Evolutionary conservation across 495 filamentous ascomycete genomes (phyloP).

Genomic region (Neurospora tetrasperma): DNA sequence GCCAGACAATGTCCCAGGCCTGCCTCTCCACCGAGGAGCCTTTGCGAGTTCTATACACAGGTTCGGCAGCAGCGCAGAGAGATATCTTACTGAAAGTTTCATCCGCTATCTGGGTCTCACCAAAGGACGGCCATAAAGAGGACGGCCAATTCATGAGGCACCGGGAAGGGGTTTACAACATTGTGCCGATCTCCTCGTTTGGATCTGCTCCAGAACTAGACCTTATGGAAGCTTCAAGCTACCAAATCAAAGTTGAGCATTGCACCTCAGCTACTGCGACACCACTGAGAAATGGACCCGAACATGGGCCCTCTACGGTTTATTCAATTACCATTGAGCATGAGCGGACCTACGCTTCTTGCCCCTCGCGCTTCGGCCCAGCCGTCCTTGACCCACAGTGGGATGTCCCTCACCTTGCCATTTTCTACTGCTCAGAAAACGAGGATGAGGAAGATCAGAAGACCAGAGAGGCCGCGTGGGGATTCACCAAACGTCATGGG

Average conservation of each 20-base stretch:
- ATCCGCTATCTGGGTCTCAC: slow-evolving; percentile 45
- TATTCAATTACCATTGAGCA: slow-evolving; percentile 51
- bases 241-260: slow-evolving; percentile 65
- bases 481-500: slow-evolving; percentile 54
- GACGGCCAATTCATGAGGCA: slow-evolving; percentile 14
- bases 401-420: slow-evolving; percentile 60
- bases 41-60: slow-evolving; percentile 60
- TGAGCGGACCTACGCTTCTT: slow-evolving; percentile 30
- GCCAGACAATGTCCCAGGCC: slow-evolving; percentile 61
- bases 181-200: slow-evolving; percentile 64
- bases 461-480: slow-evolving; percentile 45
- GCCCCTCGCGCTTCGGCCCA: slow-evolving; percentile 14
- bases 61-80: slow-evolving; percentile 49
- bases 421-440: slow-evolving; percentile 52
- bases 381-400: slow-evolving; percentile 39
- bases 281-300: not conserved
- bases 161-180: slow-evolving; percentile 45
- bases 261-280: slow-evolving; percentile 42
- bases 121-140: slow-evolving; percentile 12
- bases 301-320: slow-evolving; percentile 1
- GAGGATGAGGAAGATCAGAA: slow-evolving; percentile 39
- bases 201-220: slow-evolving; percentile 62
- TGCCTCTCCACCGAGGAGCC: slow-evolving; percentile 54
- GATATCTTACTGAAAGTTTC: slow-evolving; percentile 69
- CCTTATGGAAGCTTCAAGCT: slow-evolving; percentile 55